Conservation (phyloP, 345 rosid genomes). For the Lagerstroemia speciosa region DNA sequence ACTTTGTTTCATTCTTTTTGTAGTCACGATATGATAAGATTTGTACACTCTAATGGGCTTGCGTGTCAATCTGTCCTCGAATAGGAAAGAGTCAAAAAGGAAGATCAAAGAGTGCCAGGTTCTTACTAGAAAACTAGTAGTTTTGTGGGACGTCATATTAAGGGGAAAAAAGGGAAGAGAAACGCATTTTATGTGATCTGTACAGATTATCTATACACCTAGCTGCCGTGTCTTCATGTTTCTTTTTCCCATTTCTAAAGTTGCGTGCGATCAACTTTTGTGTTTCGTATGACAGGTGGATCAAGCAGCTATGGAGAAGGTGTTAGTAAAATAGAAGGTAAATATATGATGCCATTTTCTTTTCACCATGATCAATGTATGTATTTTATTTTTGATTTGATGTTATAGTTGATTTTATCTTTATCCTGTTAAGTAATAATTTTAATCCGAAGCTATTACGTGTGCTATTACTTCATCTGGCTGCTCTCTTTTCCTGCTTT, state of each 20-base stretch:
- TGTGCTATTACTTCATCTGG: not conserved
- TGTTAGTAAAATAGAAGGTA: constrained; percentile 44
- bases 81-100: not conserved
- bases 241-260: not conserved
- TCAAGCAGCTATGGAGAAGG: constrained; percentile 26
- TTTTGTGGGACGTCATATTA: not conserved
- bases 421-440: not conserved
- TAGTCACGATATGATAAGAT: not conserved
- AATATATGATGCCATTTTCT: not conserved
- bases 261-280: not conserved
- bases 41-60: not conserved
- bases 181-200: not conserved
- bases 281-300: constrained; percentile 25
- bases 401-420: not conserved
- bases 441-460: not conserved
- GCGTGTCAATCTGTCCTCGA: not conserved
- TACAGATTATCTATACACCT: not conserved
- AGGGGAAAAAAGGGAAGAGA: not conserved
- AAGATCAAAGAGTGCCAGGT: not conserved
- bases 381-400: not conserved
- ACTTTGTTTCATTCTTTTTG: not conserved
- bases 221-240: no score
- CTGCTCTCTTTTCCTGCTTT: not conserved
- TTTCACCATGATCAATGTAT: no score
- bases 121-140: not conserved